Evolutionary conservation across 768 basidiomycete genomes (phyloP).

Genomic region (Rossbeevera mucosa): DNA sequence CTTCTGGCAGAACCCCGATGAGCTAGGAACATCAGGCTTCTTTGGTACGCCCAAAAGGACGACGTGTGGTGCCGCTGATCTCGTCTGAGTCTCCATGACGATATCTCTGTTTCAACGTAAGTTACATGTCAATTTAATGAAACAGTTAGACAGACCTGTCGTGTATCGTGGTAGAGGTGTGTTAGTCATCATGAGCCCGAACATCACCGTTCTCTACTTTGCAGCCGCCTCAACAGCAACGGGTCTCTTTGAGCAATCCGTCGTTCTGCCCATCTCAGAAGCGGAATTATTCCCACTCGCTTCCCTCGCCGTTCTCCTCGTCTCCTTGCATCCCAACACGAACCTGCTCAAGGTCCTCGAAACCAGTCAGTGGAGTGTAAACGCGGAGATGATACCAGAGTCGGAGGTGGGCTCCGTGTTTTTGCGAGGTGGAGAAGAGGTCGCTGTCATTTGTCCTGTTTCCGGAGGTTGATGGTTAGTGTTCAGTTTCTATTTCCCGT

Average conservation of each 20-base stretch:
- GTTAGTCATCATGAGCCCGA: background rate
- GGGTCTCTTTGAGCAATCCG: slow-evolving; percentile 48
- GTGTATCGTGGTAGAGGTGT: no score
- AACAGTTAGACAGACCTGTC: background rate
- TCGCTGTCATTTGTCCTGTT: slow-evolving; percentile 78
- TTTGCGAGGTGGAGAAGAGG: slow-evolving; percentile 68
- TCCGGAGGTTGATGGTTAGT: slow-evolving; percentile 77
- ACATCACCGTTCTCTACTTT: slow-evolving; percentile 49
- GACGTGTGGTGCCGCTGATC: slow-evolving; percentile 22
- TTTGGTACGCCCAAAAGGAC: slow-evolving; percentile 27
- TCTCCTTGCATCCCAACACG: slow-evolving; percentile 49
- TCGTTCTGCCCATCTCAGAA: slow-evolving; percentile 42
- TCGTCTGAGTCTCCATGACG: no score
- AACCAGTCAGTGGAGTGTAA: slow-evolving; percentile 71
- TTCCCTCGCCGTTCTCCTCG: slow-evolving; percentile 47
- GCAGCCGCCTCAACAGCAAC: slow-evolving; percentile 67
- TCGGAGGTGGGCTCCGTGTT: slow-evolving; percentile 34
- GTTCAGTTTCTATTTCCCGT: no score
- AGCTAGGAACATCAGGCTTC: slow-evolving; percentile 16
- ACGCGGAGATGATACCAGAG: slow-evolving; percentile 74
- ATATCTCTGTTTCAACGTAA: background rate
- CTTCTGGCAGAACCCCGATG: slow-evolving; percentile 33
- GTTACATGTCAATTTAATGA: background rate
- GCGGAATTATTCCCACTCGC: slow-evolving; percentile 39
- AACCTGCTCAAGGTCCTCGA: slow-evolving; percentile 50